Base-by-base conservation (phyloP, 2,329 filamentous ascomycete genomes). In the Xylariaceae sp. region DNA sequence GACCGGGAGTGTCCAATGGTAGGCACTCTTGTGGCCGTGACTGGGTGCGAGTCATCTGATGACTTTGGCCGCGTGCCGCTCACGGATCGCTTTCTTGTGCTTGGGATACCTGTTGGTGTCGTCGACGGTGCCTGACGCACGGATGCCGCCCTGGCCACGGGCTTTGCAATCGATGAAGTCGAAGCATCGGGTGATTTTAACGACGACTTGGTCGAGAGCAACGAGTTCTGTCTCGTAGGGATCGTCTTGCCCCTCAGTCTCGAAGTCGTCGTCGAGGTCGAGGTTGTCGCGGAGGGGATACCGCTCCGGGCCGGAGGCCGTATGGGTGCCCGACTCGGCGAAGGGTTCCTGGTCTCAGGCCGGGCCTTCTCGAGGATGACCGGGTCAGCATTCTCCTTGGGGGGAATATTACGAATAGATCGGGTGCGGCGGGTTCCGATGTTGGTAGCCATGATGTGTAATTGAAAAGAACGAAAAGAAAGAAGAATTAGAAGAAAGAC, bases 271-370 rank as follows among this genome's bases (percentile, higher is more conserved):
- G 65, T 57, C 3, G 68, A 54, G 1, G 64, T 59, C 6, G 65
- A 53, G 18, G 60, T 15, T 18, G 70, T 63, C 9, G 74, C 73
- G 45, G 71, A 65, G 17, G 54, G n/a, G 10, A 11, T 51, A 10
- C 44, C 49, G n/a, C 71, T 71, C 47, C 75, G 70, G 23, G 73
- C 69, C 51, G 51, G 55, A 53, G 77, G 78, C 66, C 80, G 82
- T 64, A 78, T 69, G 45, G 80, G 80, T 37, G 83, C 72, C 45
- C 80, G 76, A 66, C 77, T 83, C 1, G 81, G 80, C 8, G 80
- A 82, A 15, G 64, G 67, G 64, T 70, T 76, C 58, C 76, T 73
- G 30, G 68, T 58, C 45, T 71, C 70, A 53, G 49, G 66, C 50
- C 64, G 62, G 47, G 66, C 54, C 30, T 64, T 63, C 13, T 55